Percentiles rank a stretch among this genome's conserved stretches.
These are phyloP conservation scores for Pezicula radicicola DNA, from an alignment of 2,329 filamentous ascomycete genomes.

Conservation along the genomic window DNA sequence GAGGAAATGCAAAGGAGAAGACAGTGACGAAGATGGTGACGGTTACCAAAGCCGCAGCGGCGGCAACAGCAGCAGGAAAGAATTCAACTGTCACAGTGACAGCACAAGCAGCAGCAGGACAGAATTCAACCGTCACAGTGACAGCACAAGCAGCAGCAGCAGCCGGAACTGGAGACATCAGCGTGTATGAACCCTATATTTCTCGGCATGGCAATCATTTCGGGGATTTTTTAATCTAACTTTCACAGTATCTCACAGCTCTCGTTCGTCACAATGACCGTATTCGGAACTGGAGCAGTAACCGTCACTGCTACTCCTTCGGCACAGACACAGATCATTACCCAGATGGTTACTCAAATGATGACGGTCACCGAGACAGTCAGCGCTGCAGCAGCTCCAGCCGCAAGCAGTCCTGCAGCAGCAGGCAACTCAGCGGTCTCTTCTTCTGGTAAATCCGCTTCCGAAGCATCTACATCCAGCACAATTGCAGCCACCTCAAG, in stretches of 20 bases:
- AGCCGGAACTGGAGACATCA: constrained; percentile 10
- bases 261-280: constrained; percentile 34
- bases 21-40: constrained; percentile 21
- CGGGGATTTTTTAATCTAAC: constrained; percentile 2
- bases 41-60: constrained; percentile 29
- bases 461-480: not conserved
- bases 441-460: constrained; percentile 3
- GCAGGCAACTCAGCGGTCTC: constrained; percentile 1
- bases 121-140: constrained; percentile 23
- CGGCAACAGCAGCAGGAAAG: constrained; percentile 17
- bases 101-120: constrained; percentile 15
- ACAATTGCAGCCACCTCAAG: not conserved
- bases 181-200: constrained; percentile 2
- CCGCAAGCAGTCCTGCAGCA: constrained; percentile 1
- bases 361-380: constrained; percentile 16
- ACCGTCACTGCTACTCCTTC: constrained; percentile 37
- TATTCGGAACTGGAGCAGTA: constrained; percentile 27
- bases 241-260: constrained; percentile 21
- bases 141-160: constrained; percentile 18
- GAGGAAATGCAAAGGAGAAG: constrained; percentile 1
- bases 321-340: constrained; percentile 8
- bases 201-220: not conserved
- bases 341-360: constrained; percentile 10
- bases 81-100: constrained; percentile 25
- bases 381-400: constrained; percentile 3